Conservation (phyloP, 2,329 filamentous ascomycete species). For the Aspergillus chevalieri region DNA sequence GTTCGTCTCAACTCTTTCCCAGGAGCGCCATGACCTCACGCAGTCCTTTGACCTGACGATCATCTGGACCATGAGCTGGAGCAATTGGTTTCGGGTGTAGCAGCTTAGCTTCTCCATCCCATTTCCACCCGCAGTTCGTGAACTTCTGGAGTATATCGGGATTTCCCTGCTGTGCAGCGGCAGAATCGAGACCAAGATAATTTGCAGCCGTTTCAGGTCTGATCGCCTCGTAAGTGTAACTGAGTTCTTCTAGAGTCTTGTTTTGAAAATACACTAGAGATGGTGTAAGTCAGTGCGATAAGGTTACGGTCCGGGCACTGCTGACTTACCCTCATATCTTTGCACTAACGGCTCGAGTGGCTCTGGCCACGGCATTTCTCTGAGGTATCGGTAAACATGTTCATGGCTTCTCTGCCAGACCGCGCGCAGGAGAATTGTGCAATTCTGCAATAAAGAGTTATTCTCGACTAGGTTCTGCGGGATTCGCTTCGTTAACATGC, state of each 20-base stretch:
- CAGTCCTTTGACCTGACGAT: conserved; percentile 20
- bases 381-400: conserved; percentile 30
- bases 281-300: background rate
- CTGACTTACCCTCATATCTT: conserved; percentile 30
- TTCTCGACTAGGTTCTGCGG: conserved; percentile 23
- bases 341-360: conserved; percentile 24
- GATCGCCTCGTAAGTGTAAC: conserved; percentile 36
- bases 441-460: conserved; percentile 30
- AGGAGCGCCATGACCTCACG: conserved; percentile 29
- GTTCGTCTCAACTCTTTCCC: conserved; percentile 18
- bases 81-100: conserved; percentile 28
- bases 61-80: conserved; percentile 8
- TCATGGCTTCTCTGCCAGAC: conserved; percentile 34
- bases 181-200: conserved; percentile 31
- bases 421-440: conserved; percentile 30
- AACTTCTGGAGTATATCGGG: conserved; percentile 26
- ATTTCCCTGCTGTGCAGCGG: conserved; percentile 20
- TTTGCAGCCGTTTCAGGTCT: conserved; percentile 28
- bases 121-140: conserved; percentile 33
- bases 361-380: conserved; percentile 30
- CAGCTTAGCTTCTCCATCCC: conserved; percentile 29
- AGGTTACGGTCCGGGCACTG: background rate
- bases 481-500: conserved; percentile 32
- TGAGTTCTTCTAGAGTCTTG: conserved; percentile 33
- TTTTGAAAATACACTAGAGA: conserved; percentile 32